Conservation (phyloP, 805 yeast species). For the Maudiozyma bulderi region DNA sequence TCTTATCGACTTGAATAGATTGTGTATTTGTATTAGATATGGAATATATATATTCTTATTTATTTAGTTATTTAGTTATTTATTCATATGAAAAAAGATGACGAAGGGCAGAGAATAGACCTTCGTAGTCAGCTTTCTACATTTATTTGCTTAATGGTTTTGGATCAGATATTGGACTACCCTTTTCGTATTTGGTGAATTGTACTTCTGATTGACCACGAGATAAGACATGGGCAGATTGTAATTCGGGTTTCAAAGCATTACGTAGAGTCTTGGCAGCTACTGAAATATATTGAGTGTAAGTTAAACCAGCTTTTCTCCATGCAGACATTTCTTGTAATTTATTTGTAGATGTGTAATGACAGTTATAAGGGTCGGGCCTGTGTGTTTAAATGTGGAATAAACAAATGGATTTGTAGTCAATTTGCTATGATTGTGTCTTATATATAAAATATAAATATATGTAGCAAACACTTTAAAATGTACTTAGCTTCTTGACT, state of each 20-base stretch:
- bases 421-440: no score
- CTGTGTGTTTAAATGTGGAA: no score
- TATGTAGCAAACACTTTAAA: no score
- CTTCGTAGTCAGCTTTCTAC: background rate
- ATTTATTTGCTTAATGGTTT: conserved; percentile 23
- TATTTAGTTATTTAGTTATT: no score
- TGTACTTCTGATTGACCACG: conserved; percentile 70
- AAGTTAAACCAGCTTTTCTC: conserved; percentile 61
- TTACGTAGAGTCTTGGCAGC: conserved; percentile 84
- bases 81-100: no score
- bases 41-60: no score
- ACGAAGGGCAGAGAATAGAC: no score
- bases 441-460: no score
- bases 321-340: conserved; percentile 29
- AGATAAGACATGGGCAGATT: conserved; percentile 55
- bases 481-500: no score
- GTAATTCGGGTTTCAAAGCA: conserved; percentile 79
- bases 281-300: conserved; percentile 80
- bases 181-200: conserved; percentile 62
- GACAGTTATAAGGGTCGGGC: no score
- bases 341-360: background rate
- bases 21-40: no score
- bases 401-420: background rate
- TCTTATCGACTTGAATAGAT: no score
- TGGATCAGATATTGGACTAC: conserved; percentile 38